Base-by-base conservation (phyloP, 768 basidiomycete species). In the Phaeotremella skinneri region DNA sequence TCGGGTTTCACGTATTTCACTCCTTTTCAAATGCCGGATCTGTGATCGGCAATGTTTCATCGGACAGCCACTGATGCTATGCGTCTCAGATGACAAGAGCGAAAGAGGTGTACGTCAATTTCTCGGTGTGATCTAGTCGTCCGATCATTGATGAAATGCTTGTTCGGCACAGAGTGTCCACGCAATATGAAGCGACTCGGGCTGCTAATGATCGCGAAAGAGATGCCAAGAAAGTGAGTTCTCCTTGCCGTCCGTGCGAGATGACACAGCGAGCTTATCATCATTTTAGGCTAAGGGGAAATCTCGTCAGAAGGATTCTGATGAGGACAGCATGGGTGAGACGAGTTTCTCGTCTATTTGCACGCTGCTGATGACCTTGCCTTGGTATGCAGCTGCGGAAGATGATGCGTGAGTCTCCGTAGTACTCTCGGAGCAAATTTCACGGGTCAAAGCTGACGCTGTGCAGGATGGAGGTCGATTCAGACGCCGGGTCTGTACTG, bases 401-500 rank as follows among this genome's bases (percentile, higher is more conserved):
- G 57, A 62, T 61, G 56, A 54, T n/a, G 54, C 55, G 52, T 52
- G 42, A 26, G 52, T 47, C 47, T 83, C 81, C 70, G n/a, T n/a
- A n/a, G n/a, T n/a, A n/a, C n/a, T n/a, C n/a, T n/a, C 26, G 58
- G 16, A 26, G 21, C 16, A 41, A 53, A 34, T 13, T 20, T 23
- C 14, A 41, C 49, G 23, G 14, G 7, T n/a, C 26, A 31, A 29
- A 34, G 13, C 42, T 30, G 20, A 30, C 26, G 6, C 23, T 21
- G 16, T 57, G 32, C 32, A 62, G 32, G 56, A 60, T 69, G 54
- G 66, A 70, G 81, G 1, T 74, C 76, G 52, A 84, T 80, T 77
- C 84, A 79, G 77, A 80, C 17, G 86, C 83, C 30, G 85, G 78
- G 78, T 82, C 82, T 76, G 82, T 82, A n/a, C n/a, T 20, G 81